Evolutionary conservation across 345 rosid species (phyloP).

Genomic region (Rhizophora mangle): DNA sequence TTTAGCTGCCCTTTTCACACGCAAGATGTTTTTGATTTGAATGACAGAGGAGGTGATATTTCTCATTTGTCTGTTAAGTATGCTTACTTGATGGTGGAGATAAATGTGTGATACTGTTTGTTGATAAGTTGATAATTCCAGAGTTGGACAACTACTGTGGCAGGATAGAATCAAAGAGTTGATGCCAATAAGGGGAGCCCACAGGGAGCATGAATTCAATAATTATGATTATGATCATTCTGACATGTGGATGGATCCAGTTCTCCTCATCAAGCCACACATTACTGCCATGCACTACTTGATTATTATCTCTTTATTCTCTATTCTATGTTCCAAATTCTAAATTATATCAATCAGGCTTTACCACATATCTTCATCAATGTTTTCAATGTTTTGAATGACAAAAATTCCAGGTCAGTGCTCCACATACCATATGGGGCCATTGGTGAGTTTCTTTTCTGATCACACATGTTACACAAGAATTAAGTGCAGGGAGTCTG

Average conservation of each 20-base stretch:
- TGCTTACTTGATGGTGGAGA: constrained; percentile 74
- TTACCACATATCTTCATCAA: neutral
- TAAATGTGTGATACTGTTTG: constrained; percentile 59
- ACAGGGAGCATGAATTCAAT: constrained; percentile 36
- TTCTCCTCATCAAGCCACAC: constrained; percentile 43
- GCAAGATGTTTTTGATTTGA: constrained; percentile 8
- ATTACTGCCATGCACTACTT: constrained; percentile 31
- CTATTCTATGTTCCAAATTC: neutral
- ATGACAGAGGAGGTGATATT: constrained; percentile 86
- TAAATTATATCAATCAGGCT: neutral
- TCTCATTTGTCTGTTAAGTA: constrained; percentile 92
- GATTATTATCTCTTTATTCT: constrained; percentile 13
- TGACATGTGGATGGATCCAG: constrained; percentile 30
- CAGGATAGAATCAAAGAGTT: constrained; percentile 74
- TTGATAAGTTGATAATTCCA: constrained; percentile 59
- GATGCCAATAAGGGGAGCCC: constrained; percentile 35
- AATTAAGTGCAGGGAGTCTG: too few species aligned
- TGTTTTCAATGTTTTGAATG: neutral
- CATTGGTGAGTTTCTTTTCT: too few species aligned
- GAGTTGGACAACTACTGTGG: constrained; percentile 34
- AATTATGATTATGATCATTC: constrained; percentile 26
- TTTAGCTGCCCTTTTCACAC: neutral
- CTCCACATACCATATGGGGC: too few species aligned
- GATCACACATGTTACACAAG: too few species aligned
- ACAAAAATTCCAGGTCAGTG: too few species aligned